Evolutionary conservation across 805 yeast genomes (phyloP).

Genomic region (Schwanniomyces polymorphus): DNA sequence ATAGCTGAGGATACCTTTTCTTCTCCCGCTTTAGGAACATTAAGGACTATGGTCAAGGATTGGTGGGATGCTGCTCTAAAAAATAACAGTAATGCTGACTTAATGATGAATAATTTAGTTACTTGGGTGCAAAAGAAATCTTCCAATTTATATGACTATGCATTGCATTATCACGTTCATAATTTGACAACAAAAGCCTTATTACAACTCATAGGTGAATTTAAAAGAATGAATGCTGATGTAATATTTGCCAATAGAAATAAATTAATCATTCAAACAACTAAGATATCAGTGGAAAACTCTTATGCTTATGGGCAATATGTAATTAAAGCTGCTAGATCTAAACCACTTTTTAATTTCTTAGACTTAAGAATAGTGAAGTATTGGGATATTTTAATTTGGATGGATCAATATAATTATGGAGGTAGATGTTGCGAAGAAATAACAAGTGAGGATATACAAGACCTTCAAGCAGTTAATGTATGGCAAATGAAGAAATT

Average conservation of each 20-base stretch:
- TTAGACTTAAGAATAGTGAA: conserved; percentile 70
- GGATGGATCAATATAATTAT: conserved; percentile 92
- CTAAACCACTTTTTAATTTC: conserved; percentile 79
- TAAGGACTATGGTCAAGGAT: conserved; percentile 72
- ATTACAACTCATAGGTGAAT: conserved; percentile 77
- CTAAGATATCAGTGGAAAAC: conserved; percentile 76
- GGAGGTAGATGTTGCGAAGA: conserved; percentile 66
- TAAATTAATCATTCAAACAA: conserved; percentile 68
- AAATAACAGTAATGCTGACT: conserved; percentile 71
- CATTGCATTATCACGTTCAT: conserved; percentile 83
- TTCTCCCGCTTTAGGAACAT: conserved; percentile 65
- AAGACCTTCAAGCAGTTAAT: conserved; percentile 49
- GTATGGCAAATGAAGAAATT: conserved; percentile 80
- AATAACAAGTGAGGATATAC: conserved; percentile 45
- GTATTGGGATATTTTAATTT: conserved; percentile 90
- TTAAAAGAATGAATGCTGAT: conserved; percentile 73
- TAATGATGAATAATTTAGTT: conserved; percentile 76
- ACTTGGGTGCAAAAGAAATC: conserved; percentile 82
- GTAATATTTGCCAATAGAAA: conserved; percentile 81
- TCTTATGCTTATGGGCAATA: conserved; percentile 91
- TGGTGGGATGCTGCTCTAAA: conserved; percentile 93
- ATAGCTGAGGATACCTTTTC: conserved; percentile 85
- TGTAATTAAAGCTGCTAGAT: conserved; percentile 70
- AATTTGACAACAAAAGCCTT: conserved; percentile 81
- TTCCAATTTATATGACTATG: conserved; percentile 73